Percentiles rank a stretch among this genome's conserved stretches.
phyloP scores from a whole-genome alignment of 2,329 filamentous ascomycete genomes.

The Cordyceps pruinosa region DNA sequence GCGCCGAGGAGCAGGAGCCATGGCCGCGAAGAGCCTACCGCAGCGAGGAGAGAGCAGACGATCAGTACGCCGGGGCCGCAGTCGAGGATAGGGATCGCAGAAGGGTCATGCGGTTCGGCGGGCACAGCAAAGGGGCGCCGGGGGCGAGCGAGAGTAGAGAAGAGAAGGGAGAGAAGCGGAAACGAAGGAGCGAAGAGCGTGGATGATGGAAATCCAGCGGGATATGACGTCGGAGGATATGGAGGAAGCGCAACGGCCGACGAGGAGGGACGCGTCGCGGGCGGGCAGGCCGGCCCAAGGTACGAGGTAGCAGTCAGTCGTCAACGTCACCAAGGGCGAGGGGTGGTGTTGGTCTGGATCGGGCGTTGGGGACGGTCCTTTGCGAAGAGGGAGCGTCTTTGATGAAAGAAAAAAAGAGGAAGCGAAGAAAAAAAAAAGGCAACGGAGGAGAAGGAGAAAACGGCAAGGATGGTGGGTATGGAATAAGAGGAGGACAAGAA shows the following conservation, averaged over 20 bases:
- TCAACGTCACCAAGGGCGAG: slow-evolving; percentile 7
- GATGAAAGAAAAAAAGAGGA: not conserved
- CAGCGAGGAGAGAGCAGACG: slow-evolving; percentile 5
- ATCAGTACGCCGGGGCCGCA: slow-evolving; percentile 20
- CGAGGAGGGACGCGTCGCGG: not conserved
- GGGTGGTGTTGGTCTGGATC: not conserved
- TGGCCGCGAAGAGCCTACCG: slow-evolving; percentile 22
- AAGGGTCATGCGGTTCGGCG: slow-evolving; percentile 9
- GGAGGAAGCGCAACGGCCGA: not conserved
- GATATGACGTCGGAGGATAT: not conserved
- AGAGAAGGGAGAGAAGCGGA: not conserved
- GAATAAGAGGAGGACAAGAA: slow-evolving; percentile 7
- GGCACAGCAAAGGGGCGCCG: not conserved
- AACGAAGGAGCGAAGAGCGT: not conserved
- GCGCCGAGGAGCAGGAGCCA: slow-evolving; percentile 47
- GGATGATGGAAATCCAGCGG: not conserved
- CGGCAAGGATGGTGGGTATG: slow-evolving; percentile 7
- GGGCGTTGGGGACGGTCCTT: not conserved
- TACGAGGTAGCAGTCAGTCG: no score
- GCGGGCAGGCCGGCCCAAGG: no score
- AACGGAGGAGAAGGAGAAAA: not conserved
- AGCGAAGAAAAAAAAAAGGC: not conserved
- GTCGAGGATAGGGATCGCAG: slow-evolving; percentile 3
- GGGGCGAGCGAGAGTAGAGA: not conserved
- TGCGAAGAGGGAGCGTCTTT: not conserved